Evolutionary conservation across 1,284 basidiomycete species (phyloP).

Genomic region (Cutaneotrichosporon sp.): DNA sequence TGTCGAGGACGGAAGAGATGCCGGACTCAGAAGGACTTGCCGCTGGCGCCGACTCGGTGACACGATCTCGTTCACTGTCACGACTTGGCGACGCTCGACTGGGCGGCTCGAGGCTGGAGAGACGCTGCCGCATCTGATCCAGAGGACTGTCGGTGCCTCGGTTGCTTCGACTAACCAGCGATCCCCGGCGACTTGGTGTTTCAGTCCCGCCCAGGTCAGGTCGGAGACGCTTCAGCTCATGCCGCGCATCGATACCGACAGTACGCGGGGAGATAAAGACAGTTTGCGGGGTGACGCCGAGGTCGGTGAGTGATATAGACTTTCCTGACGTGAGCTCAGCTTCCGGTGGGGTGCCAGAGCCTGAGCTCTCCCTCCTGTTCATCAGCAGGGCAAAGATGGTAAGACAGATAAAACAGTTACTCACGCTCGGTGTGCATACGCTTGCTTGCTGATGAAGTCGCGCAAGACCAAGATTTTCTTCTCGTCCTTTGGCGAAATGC

Average conservation of each 20-base stretch:
- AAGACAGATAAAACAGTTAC: no score
- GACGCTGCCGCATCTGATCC: slow-evolving; percentile 38
- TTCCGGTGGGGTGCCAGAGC: slow-evolving; percentile 20
- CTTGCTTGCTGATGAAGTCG: slow-evolving; percentile 80
- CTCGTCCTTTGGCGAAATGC: slow-evolving; percentile 43
- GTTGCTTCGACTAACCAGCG: slow-evolving; percentile 38
- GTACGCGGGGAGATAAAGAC: slow-evolving; percentile 70
- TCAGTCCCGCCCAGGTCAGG: slow-evolving; percentile 26
- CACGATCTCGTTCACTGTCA: neutral
- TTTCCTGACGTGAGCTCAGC: slow-evolving; percentile 29
- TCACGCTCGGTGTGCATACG: slow-evolving; percentile 62
- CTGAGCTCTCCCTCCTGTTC: slow-evolving; percentile 28
- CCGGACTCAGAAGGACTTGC: slow-evolving; percentile 35
- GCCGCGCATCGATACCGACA: slow-evolving; percentile 34
- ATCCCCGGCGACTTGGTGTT: slow-evolving; percentile 33
- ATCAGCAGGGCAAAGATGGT: no score
- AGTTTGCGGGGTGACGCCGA: slow-evolving; percentile 89
- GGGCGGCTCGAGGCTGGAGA: slow-evolving; percentile 34
- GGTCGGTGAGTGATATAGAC: slow-evolving; percentile 61
- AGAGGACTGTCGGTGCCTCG: slow-evolving; percentile 36
- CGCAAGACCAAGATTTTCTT: slow-evolving; percentile 60
- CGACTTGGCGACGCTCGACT: neutral
- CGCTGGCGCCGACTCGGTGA: neutral
- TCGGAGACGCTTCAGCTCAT: slow-evolving; percentile 34
- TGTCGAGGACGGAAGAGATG: slow-evolving; percentile 35